Conservation (phyloP, 2,329 filamentous ascomycete genomes). For the Curvularia verruculosa region DNA sequence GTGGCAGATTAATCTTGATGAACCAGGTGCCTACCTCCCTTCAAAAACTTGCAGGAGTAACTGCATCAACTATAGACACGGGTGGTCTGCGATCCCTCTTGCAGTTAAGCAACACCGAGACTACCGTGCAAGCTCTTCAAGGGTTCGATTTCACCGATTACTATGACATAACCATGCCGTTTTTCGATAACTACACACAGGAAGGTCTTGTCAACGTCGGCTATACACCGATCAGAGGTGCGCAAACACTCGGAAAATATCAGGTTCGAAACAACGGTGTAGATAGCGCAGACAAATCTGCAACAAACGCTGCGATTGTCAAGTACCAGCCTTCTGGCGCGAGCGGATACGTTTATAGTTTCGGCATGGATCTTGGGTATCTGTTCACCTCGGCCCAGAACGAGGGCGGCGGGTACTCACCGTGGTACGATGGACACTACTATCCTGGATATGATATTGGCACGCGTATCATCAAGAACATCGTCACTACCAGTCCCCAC, state of each 20-base stretch:
- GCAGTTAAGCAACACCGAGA: slow-evolving; percentile 11
- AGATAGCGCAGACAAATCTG: slow-evolving; percentile 9
- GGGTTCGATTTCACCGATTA: slow-evolving; percentile 12
- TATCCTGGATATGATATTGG: slow-evolving; percentile 17
- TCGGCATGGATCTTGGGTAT: slow-evolving; percentile 15
- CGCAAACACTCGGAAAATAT: slow-evolving; percentile 12
- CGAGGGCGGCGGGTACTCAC: slow-evolving; percentile 9
- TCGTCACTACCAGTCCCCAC: slow-evolving; percentile 8
- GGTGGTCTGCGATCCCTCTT: slow-evolving; percentile 8
- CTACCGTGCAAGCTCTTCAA: slow-evolving; percentile 4
- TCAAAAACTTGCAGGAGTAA: slow-evolving; percentile 10
- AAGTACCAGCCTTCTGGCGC: slow-evolving; percentile 9
- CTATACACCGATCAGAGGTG: slow-evolving; percentile 7
- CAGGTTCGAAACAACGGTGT: slow-evolving; percentile 4
- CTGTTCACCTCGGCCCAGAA: slow-evolving; percentile 7
- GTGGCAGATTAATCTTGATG: slow-evolving; percentile 16
- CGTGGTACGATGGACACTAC: slow-evolving; percentile 14
- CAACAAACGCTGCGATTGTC: slow-evolving; percentile 11
- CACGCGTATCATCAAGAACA: slow-evolving; percentile 16
- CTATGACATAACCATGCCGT: slow-evolving; percentile 13
- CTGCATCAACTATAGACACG: slow-evolving; percentile 11
- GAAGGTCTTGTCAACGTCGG: slow-evolving; percentile 11
- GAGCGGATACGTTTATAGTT: slow-evolving; percentile 14
- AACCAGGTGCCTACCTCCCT: slow-evolving; percentile 9
- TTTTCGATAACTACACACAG: slow-evolving; percentile 13